These are phyloP conservation scores for Sphaerulina musiva DNA, from an alignment of 2,329 filamentous ascomycete species.

Conservation along the genomic window DNA sequence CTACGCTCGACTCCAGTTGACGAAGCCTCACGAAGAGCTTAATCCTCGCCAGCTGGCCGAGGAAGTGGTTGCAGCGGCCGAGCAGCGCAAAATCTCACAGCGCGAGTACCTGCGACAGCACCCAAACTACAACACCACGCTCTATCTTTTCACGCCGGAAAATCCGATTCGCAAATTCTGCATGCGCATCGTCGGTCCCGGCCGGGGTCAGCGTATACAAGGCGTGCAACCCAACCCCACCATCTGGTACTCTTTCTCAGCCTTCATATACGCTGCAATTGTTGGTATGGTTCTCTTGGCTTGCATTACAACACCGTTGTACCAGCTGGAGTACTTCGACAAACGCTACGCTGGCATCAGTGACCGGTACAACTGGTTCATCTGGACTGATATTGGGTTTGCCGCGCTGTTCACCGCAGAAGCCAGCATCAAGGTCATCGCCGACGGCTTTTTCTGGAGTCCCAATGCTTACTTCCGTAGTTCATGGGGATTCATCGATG, in stretches of 20 bases:
- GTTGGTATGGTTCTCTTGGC: slow-evolving; percentile 97
- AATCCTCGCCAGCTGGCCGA: slow-evolving; percentile 84
- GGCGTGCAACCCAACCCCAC: slow-evolving; percentile 82
- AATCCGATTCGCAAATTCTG: slow-evolving; percentile 77
- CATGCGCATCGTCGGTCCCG: slow-evolving; percentile 84
- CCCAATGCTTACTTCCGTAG: slow-evolving; percentile 95
- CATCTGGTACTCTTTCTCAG: slow-evolving; percentile 88
- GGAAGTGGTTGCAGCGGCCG: slow-evolving; percentile 77
- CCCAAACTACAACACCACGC: slow-evolving; percentile 83
- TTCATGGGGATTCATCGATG: slow-evolving; percentile 95
- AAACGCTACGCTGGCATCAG: slow-evolving; percentile 23
- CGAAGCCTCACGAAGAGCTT: slow-evolving; percentile 65
- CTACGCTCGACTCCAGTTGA: slow-evolving; percentile 72
- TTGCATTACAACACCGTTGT: slow-evolving; percentile 88
- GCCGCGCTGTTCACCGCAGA: slow-evolving; percentile 80
- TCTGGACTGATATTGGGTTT: slow-evolving; percentile 88
- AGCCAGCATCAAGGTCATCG: slow-evolving; percentile 83
- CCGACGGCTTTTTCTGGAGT: slow-evolving; percentile 92
- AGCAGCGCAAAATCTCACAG: slow-evolving; percentile 78
- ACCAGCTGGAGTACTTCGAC: slow-evolving; percentile 77
- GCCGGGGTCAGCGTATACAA: slow-evolving; percentile 78
- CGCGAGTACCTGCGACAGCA: slow-evolving; percentile 82
- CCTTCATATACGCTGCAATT: slow-evolving; percentile 87
- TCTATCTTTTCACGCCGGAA: slow-evolving; percentile 75
- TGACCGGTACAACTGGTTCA: slow-evolving; percentile 76